phyloP scores from a whole-genome alignment of 2,329 filamentous ascomycete species.

The Talaromyces marneffei region DNA sequence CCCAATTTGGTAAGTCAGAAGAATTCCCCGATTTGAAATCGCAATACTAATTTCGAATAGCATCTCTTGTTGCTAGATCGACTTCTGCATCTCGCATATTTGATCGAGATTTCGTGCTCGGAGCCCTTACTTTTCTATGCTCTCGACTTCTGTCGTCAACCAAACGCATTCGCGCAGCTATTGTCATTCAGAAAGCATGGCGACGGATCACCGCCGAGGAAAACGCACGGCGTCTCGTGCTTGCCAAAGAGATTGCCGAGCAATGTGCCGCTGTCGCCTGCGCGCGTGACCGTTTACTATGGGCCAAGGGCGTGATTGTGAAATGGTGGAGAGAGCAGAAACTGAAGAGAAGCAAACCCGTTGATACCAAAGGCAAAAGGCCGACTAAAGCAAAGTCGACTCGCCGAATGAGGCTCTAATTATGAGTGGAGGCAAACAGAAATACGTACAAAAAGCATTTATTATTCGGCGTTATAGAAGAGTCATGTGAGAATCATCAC shows the following conservation, averaged over 20 bases:
- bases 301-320: slow-evolving; percentile 30
- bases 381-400: not conserved
- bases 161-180: slow-evolving; percentile 46
- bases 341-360: slow-evolving; percentile 15
- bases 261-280: slow-evolving; percentile 45
- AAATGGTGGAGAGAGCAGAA: slow-evolving; percentile 30
- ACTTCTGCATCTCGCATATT: slow-evolving; percentile 40
- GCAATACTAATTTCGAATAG: slow-evolving; percentile 28
- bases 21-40: not conserved
- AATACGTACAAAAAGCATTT: not conserved
- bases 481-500: not conserved
- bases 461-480: not conserved
- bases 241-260: slow-evolving; percentile 24
- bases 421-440: not conserved
- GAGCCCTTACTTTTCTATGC: slow-evolving; percentile 55
- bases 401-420: not conserved
- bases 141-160: slow-evolving; percentile 52
- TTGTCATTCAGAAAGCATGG: slow-evolving; percentile 49
- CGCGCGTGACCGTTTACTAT: slow-evolving; percentile 39
- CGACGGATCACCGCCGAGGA: slow-evolving; percentile 28
- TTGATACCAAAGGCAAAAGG: not conserved
- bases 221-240: slow-evolving; percentile 17
- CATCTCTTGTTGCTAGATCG: slow-evolving; percentile 37
- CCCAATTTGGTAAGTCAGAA: slow-evolving; percentile 36
- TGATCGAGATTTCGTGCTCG: slow-evolving; percentile 50